Evolutionary conservation across 352 stramenopile genomes (phyloP), one percentile per base, ranked within the genome.

Genomic region (Elongisporangium undulatum): DNA sequence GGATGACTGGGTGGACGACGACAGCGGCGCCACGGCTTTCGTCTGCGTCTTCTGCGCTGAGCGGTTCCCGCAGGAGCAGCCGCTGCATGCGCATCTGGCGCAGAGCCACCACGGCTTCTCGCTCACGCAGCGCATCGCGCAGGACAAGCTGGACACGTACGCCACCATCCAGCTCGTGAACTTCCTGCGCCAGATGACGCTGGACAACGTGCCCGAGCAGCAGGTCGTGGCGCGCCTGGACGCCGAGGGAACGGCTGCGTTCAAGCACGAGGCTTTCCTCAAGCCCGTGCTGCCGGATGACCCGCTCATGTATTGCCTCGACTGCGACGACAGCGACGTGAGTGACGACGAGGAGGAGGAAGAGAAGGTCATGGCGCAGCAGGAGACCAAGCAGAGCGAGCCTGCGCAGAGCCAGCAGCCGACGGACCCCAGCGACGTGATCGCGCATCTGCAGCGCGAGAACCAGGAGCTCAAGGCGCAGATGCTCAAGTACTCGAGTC

Each of bases 1-100:
- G 85, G 80, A 94, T 53, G 85, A 94, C 76, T 94, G 85, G 85
- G 77, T 92, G 49, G 85, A 92, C 59, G 34, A 45, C 34, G 85
- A 94, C 48, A 66, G 65, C 55, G 60, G 74, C 21, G 70, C 74
- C 55, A 19, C 59, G 21, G 74, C 58, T 62, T 89, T 88, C 57
- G 66, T 63, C 57, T 94, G 85, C 49, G 72, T 94, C 23, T 92
- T 94, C 65, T 94, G 85, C 59, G 55, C 56, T 53, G 67, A 71
- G 50, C 75, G 75, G 41, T 79, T 82, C 58, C 34, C 72, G 15
- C 49, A 60, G 13, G 74, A 90, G 59, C 66, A 73, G 58, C 62
- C 71, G 24, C 69, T 94, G 45, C 81, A 91, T 56, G 67, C 68
- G 63, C 85, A 94, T 63, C 53, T 89, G 34, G 34, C 34, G 34